Evolutionary conservation across 2,329 filamentous ascomycete species (phyloP), one percentile per base, ranked within the genome.

Genomic region (Pseudocercospora ulei): DNA sequence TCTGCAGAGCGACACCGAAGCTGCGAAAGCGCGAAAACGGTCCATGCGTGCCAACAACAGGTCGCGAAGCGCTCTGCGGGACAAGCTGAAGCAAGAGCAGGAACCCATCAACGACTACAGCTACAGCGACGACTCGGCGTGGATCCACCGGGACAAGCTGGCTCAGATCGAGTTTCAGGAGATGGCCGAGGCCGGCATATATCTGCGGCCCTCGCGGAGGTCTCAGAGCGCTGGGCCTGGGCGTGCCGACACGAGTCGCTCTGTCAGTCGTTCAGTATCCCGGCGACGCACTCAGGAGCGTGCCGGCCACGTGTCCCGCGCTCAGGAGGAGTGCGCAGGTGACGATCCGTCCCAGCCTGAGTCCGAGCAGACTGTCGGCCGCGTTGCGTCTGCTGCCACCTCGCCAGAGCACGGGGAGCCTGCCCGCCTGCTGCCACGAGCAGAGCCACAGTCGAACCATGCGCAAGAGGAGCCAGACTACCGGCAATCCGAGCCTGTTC

Each of bases 131-230:
- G 70, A 75, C 44, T 81, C 77, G 19, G 80, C 83, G 60, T 90
- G 83, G 83, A 88, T 90, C 52, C 83, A 90, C 56, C 70, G 83
- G 40, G 83, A 90, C 62, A 88, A 88, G 63, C 65, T 90, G 45
- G 82, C 81, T 38, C 75, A 75, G 56, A 90, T 88, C 51, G 83
- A 90, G 62, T 88, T 69, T 51, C 72, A 78, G 55, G 83, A 90
- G 62, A 70, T 90, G 46, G 80, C 85, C 58, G 82, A 81, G 43
- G 82, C 82, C 4, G 83, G 82, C 18, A 77, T 87, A 51, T 67
- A 44, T 68, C 76, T 47, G 64, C 68, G 52, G 55, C 71, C 19
- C 65, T 75, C 47, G 65, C 73, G 36, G 63, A 70, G 35, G 71
- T 74, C 62, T 66, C 68, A 46, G 28, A 58, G 56, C 42, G 50